A percentile compares a stretch with the other conserved stretches of the same genome.
Conservation (phyloP, 306 rosid species). For the Ormosia semicastrata region DNA sequence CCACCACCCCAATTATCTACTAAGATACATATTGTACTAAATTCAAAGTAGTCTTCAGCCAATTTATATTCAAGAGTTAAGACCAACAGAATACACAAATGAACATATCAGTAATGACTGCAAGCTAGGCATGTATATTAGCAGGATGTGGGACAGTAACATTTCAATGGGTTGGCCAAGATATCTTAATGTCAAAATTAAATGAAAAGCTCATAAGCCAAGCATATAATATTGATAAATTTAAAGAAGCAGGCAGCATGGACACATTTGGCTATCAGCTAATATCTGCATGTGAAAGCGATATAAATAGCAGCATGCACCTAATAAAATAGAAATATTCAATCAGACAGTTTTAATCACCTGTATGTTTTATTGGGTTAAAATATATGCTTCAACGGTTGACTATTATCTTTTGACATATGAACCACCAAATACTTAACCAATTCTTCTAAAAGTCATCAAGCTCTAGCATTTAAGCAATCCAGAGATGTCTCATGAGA, state of each 20-base stretch:
- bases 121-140: neutral
- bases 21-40: neutral
- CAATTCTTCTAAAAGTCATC: neutral
- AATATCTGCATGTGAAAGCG: neutral
- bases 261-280: neutral
- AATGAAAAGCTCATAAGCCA: neutral
- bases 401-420: neutral
- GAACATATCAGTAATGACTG: neutral
- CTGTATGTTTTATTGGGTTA: neutral
- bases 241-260: neutral
- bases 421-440: neutral
- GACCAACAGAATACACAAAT: neutral
- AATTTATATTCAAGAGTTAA: no score
- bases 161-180: neutral
- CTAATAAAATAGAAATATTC: neutral
- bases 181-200: neutral
- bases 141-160: neutral
- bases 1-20: no score
- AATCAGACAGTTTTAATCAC: neutral
- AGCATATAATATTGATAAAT: neutral
- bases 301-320: neutral
- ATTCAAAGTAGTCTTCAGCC: neutral
- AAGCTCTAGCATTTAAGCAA: neutral
- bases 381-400: neutral
- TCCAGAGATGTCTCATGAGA: neutral